Base-by-base conservation (phyloP, 2,329 filamentous ascomycete genomes). In the Fusarium newnesense region DNA sequence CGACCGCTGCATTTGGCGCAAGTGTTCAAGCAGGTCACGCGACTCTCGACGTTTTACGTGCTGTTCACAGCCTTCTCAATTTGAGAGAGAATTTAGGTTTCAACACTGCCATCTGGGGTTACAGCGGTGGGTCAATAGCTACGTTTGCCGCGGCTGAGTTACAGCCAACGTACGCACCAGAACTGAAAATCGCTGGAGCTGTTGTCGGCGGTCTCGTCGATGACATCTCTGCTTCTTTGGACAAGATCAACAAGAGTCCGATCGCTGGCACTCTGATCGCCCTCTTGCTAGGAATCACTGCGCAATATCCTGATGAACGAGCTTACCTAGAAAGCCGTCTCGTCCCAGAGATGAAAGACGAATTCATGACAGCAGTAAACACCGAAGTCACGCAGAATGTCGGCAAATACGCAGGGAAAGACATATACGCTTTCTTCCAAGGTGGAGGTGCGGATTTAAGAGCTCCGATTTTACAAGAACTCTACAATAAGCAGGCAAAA, bases 1-100 rank as follows among this genome's bases (percentile, higher is more conserved):
- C n/a, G n/a, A n/a, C n/a, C n/a, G n/a, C n/a, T n/a, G n/a, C n/a
- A n/a, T 87, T 85, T 72, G 79, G 80, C 0, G 81, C 82, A 3
- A 84, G 82, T 28, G 75, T 79, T 3, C 79, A 81, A 37, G 80
- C 79, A 9, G 85, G 83, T 0, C 80, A 86, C 56, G 81, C 82
- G 2, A 83, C 82, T 12, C 76, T 86, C 32, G 82, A 87, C 64
- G 79, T 80, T 4, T 64, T 85, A 6, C 81, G 84, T 13, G 83
- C 84, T 4, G 81, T 82, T 6, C 67, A 83, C 9, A 69, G 69
- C 18, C 60, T 65, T 19, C 30, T 70, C 3, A 60, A 40, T 4
- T 9, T 61, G 18, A 56, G n/a, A 2, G n/a, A 49, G 2, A 28
- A 13, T 5, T 5, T 11, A 0, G 44, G 37, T 9, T 59, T 67